Evolutionary conservation across 192 early-diverging fungal species (phyloP), one percentile per base, ranked within the genome.

Genomic region (Kickxella alabastrina): DNA sequence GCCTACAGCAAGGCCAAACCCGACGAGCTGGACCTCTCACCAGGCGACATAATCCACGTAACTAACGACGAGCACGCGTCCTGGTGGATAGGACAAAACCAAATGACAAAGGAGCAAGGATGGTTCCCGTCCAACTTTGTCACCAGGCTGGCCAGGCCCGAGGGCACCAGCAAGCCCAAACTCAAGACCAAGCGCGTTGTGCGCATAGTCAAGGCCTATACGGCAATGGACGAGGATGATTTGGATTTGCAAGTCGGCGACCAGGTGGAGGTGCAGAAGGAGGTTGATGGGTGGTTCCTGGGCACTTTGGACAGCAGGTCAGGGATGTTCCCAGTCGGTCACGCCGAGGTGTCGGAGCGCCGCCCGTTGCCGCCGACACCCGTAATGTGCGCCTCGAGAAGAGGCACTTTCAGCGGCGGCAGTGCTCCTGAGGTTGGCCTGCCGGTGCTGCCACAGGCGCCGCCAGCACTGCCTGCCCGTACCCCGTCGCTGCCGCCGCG

Each of bases 311-410:
- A 86, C 57, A 85, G 86, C 32, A 80, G 38, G 29, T 64, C 68
- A 25, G 87, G 87, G 10, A 64, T 74, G 29, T 90, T 87, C 58
- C 87, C 87, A 10, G 71, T 68, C 40, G 80, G 78, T 58, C 79
- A 83, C 49, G 72, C 54, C 14, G 62, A 63, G 43, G 62, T 61
- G 2, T 15, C 52, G 28, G 17, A 40, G 22, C 52, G 47, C 2
- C 70, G 70, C 21, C 70, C 70, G 32, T 41, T 73, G 37, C 70
- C 70, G 23, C 46, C 45, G 4, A 41, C 61, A 6, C 61, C 61
- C 9, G 61, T 49, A 24, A 18, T 38, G 12, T 37, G 31, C 7
- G n/a, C n/a, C 22, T 6, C 47, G 2, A 17, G 47, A 18, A 34
- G 47, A 18, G 47, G 47, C 47, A 49, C 47, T 0, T 32, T 49